A percentile compares a stretch with the other conserved stretches of the same genome.
Evolutionary conservation across 2,329 filamentous ascomycete species (phyloP).

Genomic region (Trichoderma pleuroti): DNA sequence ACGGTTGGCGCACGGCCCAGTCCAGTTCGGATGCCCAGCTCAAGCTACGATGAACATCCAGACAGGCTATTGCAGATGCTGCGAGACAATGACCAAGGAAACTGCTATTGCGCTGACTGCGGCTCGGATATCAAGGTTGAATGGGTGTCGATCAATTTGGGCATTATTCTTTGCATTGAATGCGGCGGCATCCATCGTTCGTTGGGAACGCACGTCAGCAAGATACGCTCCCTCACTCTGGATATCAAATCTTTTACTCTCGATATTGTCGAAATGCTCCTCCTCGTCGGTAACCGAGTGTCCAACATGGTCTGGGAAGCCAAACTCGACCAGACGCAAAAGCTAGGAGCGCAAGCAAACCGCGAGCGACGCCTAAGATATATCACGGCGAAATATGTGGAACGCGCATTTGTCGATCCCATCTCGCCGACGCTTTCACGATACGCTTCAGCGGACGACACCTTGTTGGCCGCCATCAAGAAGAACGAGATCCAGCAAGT

Average conservation of each 20-base stretch:
- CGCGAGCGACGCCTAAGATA: slow-evolving; percentile 90
- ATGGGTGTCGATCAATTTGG: slow-evolving; percentile 98
- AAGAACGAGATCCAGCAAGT: slow-evolving; percentile 93
- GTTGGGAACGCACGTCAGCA: slow-evolving; percentile 94
- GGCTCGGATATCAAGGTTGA: slow-evolving; percentile 89
- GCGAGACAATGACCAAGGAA: slow-evolving; percentile 86
- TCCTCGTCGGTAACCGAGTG: slow-evolving; percentile 88
- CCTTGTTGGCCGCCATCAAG: slow-evolving; percentile 87
- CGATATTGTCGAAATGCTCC: slow-evolving; percentile 90
- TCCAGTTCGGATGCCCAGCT: slow-evolving; percentile 65
- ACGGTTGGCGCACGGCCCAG: slow-evolving; percentile 86
- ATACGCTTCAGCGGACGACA: slow-evolving; percentile 78
- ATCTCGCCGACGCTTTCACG: slow-evolving; percentile 72
- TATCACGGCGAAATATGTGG: slow-evolving; percentile 92
- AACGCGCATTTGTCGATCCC: slow-evolving; percentile 75
- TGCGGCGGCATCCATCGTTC: slow-evolving; percentile 97
- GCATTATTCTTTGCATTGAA: slow-evolving; percentile 94
- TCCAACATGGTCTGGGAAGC: slow-evolving; percentile 98
- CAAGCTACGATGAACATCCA: slow-evolving; percentile 74
- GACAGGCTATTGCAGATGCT: slow-evolving; percentile 84
- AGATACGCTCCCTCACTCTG: slow-evolving; percentile 89
- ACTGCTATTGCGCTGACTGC: slow-evolving; percentile 92
- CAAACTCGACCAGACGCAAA: slow-evolving; percentile 67
- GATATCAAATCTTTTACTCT: slow-evolving; percentile 95
- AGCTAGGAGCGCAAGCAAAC: slow-evolving; percentile 72